phyloP scores from a whole-genome alignment of 2,329 filamentous ascomycete genomes.

The Trichocomaceae sp. region DNA sequence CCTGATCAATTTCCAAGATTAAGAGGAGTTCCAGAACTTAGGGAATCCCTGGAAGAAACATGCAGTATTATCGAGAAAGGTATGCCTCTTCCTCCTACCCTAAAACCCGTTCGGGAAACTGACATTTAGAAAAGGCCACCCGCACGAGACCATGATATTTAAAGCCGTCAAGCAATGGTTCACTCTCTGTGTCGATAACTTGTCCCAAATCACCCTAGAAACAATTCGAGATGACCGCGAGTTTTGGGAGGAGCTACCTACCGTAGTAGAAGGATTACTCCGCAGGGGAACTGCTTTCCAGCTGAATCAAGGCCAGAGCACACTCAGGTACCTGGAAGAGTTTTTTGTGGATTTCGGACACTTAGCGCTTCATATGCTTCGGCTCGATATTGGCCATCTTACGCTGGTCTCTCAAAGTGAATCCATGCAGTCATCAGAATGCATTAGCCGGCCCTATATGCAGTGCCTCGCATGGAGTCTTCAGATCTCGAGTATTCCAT shows the following conservation, averaged over 20 bases:
- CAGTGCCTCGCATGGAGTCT: constrained; percentile 30
- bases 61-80: constrained; percentile 19
- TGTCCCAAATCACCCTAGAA: constrained; percentile 30
- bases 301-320: constrained; percentile 24
- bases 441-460: constrained; percentile 31
- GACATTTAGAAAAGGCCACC: constrained; percentile 23
- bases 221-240: constrained; percentile 34
- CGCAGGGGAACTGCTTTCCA: constrained; percentile 32
- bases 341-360: constrained; percentile 37
- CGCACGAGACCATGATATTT: constrained; percentile 27
- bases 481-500: constrained; percentile 29
- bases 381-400: constrained; percentile 34
- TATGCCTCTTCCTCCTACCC: no score
- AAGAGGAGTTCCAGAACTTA: constrained; percentile 20
- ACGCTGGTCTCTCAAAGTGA: constrained; percentile 22
- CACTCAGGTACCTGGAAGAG: constrained; percentile 32
- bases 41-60: constrained; percentile 31
- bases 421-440: constrained; percentile 23
- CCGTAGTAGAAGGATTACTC: constrained; percentile 34
- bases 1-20: constrained; percentile 34
- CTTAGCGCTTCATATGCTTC: constrained; percentile 36
- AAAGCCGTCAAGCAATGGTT: constrained; percentile 39
- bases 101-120: no score
- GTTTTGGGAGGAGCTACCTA: constrained; percentile 42
- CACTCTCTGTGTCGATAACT: constrained; percentile 28